Conservation (phyloP, 768 basidiomycete genomes). For the Tylopilus balloui region DNA sequence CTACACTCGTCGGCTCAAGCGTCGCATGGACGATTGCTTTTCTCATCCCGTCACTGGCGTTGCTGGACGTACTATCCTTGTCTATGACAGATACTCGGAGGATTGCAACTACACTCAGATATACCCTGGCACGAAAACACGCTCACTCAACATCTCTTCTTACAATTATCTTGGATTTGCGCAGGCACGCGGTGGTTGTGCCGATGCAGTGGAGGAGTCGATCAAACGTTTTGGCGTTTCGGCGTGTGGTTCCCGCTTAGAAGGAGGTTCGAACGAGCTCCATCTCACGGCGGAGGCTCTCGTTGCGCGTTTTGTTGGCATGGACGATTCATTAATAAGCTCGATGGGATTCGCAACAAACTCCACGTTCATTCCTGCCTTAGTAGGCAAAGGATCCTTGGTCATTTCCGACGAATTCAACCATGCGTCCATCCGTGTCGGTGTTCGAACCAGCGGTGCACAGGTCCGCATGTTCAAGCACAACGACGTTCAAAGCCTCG, state of each 20-base stretch:
- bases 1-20: conserved; percentile 94
- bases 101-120: conserved; percentile 79
- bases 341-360: conserved; percentile 99
- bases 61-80: conserved; percentile 85
- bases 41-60: conserved; percentile 90
- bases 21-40: conserved; percentile 94
- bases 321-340: conserved; percentile 84
- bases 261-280: conserved; percentile 83
- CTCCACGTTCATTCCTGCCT: conserved; percentile 87
- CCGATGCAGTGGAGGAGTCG: conserved; percentile 86
- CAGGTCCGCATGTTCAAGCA: conserved; percentile 94
- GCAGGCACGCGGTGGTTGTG: conserved; percentile 86
- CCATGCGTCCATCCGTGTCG: conserved; percentile 92
- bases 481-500: conserved; percentile 85
- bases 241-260: conserved; percentile 70
- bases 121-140: conserved; percentile 74
- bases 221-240: conserved; percentile 80
- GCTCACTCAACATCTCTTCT: conserved; percentile 93
- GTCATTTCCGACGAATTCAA: conserved; percentile 97
- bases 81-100: conserved; percentile 77
- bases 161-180: conserved; percentile 99
- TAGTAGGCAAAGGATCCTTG: conserved; percentile 86
- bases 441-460: conserved; percentile 84
- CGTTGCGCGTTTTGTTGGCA: conserved; percentile 85
- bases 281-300: conserved; percentile 79